Evolutionary conservation across 352 stramenopile genomes (phyloP).

Genomic region (Globisporangium abappressorium): DNA sequence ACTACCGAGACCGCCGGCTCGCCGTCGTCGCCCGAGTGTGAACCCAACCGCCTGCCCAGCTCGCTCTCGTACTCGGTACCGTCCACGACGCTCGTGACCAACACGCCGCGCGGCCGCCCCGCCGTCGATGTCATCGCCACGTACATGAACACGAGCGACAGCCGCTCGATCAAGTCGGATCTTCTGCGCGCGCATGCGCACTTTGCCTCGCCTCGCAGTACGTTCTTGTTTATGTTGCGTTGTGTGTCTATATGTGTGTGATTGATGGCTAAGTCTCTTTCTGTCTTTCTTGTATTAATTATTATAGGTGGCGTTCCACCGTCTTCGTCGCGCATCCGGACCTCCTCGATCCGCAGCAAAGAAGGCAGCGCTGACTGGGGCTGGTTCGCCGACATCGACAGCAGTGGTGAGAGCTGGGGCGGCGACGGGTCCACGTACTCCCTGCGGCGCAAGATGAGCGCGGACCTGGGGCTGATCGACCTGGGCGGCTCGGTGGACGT

Average conservation of each 20-base stretch:
- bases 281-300: constrained; percentile 12
- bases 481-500: constrained; percentile 61
- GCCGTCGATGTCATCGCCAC: constrained; percentile 85
- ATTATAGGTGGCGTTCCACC: constrained; percentile 36
- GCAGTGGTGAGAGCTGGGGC: constrained; percentile 78
- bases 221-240: constrained; percentile 6
- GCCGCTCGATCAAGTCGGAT: constrained; percentile 71
- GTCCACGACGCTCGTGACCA: constrained; percentile 48
- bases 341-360: constrained; percentile 26
- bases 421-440: constrained; percentile 66
- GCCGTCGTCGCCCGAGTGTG: constrained; percentile 22
- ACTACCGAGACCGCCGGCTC: constrained; percentile 22
- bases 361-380: constrained; percentile 84
- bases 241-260: constrained; percentile 12
- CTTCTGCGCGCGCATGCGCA: constrained; percentile 72
- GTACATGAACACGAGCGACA: constrained; percentile 88
- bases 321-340: constrained; percentile 54
- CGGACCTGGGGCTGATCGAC: constrained; percentile 70
- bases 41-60: constrained; percentile 40
- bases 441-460: constrained; percentile 61
- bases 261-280: constrained; percentile 20
- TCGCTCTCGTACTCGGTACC: constrained; percentile 78
- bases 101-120: constrained; percentile 62
- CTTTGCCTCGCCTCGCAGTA: constrained; percentile 71
- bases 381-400: constrained; percentile 88